Evolutionary conservation across 495 filamentous ascomycete genomes (phyloP), one percentile per base, ranked within the genome.

Genomic region (Thermothielavioides terrestris): DNA sequence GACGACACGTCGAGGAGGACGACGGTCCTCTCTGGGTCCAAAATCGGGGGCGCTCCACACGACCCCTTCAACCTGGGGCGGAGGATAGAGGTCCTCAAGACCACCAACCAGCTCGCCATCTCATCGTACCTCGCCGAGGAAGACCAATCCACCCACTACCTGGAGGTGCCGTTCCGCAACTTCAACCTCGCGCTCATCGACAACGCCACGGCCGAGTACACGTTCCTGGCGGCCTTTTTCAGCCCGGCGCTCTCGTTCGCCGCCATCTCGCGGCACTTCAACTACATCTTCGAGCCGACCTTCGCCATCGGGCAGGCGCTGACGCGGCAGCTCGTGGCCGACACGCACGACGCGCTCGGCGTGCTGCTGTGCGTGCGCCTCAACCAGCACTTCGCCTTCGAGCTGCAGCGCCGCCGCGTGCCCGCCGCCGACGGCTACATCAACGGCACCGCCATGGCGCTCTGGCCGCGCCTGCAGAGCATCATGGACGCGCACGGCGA

Each of bases 171-270:
- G 12, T 98, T 98, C 67, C 82, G 85, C 23, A 86, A 92, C 59
- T 97, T 95, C 74, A 95, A 95, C 59, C 79, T 92, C 26, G 92
- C 92, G 2, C 73, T 98, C 18, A 74, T 95, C 50, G 92, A 97
- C 70, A 98, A 98, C 60, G 82, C 86, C 1, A 86, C 87, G n/a
- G 81, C 89, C 18, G 92, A 98, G 65, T 97, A 97, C 66, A 84
- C 86, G 8, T 97, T 98, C 59, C 77, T 97, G 40, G 85, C 88
- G 1, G 74, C 85, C 22, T 95, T 95, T 71, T 95, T 98, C 76
- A 77, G 82, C 10, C 77, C 79, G 0, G 64, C 77, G 2, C 64
- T 78, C 18, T 73, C 73, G 18, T 80, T 75, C 55, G 63, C 78
- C 25, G 62, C 69, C n/a, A 79, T 85, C 41, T 74, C 75, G 21